Base-by-base conservation (phyloP, 768 basidiomycete genomes). In the Pleurotus cornucopiae region DNA sequence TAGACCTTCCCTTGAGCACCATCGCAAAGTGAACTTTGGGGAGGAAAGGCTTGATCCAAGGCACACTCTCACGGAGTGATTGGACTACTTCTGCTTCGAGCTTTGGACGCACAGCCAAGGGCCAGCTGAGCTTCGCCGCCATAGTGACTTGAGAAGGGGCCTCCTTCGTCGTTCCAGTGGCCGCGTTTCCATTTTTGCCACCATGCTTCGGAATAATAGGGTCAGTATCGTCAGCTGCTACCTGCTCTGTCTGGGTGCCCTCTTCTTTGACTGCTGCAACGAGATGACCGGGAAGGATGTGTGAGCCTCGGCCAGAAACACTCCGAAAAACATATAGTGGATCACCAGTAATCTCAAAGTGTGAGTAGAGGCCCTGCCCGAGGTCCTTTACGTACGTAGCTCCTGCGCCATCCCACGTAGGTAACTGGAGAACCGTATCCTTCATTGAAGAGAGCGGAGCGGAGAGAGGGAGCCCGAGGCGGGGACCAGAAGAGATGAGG, bases 81-180 rank as follows among this genome's bases (percentile, higher is more conserved):
- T 41, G 26, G 7, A 66, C 39, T 7, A 54, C 44, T 6, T 39
- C 41, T 13, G 58, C 52, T 55, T 67, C 63, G 14, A 25, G 23
- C 4, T 25, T 6, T 5, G 54, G 20, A 14, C 60, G 62, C 21
- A 46, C 14, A 0, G 16, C 26, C 18, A 38, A 45, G 6, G 57
- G 59, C 64, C 65, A 67, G 18, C 55, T 58, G 13, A 60, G 21
- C 44, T 67, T 64, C 34, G 62, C 49, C 16, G 37, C 37, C 9
- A 14, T 11, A 6, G 13, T 12, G 48, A 4, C 41, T 20, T 43
- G 5, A n/a, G 14, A n/a, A n/a, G 14, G 14, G n/a, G 14, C 5
- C 6, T 25, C 30, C 48, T n/a, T n/a, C 23, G 48, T 14, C 26
- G 4, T 37, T 16, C 13, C 30, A 16, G 48, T n/a, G 12, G 13